phyloP scores from a whole-genome alignment of 2,329 filamentous ascomycete genomes.

The Biscogniauxia mediterranea region DNA sequence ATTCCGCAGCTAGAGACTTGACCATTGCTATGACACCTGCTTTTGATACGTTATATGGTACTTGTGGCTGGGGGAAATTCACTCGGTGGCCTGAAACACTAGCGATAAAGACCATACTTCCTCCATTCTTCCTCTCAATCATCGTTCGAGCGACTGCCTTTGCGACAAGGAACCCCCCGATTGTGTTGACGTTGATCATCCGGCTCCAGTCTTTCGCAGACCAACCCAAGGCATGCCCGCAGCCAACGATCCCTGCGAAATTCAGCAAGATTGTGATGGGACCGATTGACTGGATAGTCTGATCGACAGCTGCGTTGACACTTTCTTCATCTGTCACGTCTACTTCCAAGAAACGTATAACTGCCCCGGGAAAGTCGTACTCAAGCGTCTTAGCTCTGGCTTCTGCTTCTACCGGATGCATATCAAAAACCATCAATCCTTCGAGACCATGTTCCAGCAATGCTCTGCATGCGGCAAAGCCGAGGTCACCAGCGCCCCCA shows the following conservation, averaged over 20 bases:
- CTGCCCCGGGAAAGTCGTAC: constrained; percentile 51
- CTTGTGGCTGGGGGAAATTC: constrained; percentile 72
- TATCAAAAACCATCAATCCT: constrained; percentile 34
- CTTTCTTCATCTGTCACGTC: constrained; percentile 57
- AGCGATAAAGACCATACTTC: constrained; percentile 64
- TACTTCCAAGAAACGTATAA: constrained; percentile 50
- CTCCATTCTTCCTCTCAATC: constrained; percentile 47
- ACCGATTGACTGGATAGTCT: constrained; percentile 24
- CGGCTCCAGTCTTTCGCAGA: constrained; percentile 57
- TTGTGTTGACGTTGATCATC: constrained; percentile 69
- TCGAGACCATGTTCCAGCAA: constrained; percentile 33
- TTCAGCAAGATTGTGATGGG: constrained; percentile 55
- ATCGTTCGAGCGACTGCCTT: constrained; percentile 61
- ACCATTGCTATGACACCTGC: constrained; percentile 63
- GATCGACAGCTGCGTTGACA: constrained; percentile 36
- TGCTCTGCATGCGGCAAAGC: constrained; percentile 27
- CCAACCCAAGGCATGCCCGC: constrained; percentile 60
- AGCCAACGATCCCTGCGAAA: constrained; percentile 68
- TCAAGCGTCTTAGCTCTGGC: constrained; percentile 45
- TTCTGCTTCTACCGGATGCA: constrained; percentile 26
- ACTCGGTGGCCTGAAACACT: constrained; percentile 67
- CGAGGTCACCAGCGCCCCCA: constrained; percentile 33
- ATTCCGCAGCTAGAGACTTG: constrained; percentile 68
- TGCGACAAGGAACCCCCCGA: constrained; percentile 67
- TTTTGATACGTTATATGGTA: constrained; percentile 71